phyloP scores from a whole-genome alignment of 768 basidiomycete species.

The Rhizopogon sp. region DNA sequence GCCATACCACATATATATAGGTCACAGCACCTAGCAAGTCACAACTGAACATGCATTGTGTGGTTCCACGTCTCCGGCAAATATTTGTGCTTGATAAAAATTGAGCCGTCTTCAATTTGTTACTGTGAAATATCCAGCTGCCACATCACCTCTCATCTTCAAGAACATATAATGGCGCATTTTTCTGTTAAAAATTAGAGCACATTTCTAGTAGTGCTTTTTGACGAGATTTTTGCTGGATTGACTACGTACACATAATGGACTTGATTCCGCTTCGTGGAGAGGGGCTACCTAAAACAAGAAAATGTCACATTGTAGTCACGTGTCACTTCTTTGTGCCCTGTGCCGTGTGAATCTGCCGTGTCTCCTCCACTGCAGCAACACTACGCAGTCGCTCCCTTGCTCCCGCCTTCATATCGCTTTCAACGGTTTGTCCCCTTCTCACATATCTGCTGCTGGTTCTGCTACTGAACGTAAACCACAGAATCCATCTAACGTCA shows the following conservation, averaged over 20 bases:
- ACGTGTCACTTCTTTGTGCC: conserved; percentile 12
- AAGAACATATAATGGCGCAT: conserved; percentile 8
- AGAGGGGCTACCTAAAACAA: neutral
- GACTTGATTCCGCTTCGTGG: too few relatives aligned
- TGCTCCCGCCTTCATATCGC: conserved; percentile 10
- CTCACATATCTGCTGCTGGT: neutral
- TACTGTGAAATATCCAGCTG: too few relatives aligned
- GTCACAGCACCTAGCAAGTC: too few relatives aligned
- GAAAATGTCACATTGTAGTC: conserved; percentile 6
- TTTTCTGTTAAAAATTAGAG: too few relatives aligned
- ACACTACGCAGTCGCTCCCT: conserved; percentile 19
- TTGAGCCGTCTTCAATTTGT: too few relatives aligned
- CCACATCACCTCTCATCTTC: conserved; percentile 6
- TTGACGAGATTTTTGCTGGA: too few relatives aligned
- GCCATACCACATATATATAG: too few relatives aligned
- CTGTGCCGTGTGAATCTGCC: conserved; percentile 8
- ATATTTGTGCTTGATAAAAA: too few relatives aligned
- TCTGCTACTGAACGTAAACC: neutral
- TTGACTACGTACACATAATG: too few relatives aligned
- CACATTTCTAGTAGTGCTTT: too few relatives aligned
- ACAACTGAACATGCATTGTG: too few relatives aligned
- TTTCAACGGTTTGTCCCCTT: conserved; percentile 14
- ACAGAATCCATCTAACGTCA: neutral
- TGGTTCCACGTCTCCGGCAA: too few relatives aligned
- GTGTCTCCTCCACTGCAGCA: conserved; percentile 5